Base-by-base conservation (phyloP, 2,329 filamentous ascomycete species). In the Sclerotiophoma versabilis region DNA sequence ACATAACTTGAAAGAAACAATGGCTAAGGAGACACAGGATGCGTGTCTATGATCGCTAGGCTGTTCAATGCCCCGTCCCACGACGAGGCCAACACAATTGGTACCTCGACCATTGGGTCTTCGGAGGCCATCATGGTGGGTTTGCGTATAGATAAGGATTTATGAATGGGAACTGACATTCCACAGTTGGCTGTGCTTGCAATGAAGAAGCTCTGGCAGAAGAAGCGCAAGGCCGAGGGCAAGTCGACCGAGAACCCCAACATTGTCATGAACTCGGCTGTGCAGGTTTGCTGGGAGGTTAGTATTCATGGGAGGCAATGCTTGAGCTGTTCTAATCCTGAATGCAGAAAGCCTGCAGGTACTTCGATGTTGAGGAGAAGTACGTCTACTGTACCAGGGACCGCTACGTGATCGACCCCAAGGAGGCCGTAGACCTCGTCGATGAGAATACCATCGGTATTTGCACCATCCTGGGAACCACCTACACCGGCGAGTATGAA, bases 181-280 rank as follows among this genome's bases (percentile, higher is more conserved):
- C 0, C 9, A 5, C 19, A 69, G 89, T 83, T 92, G 30, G 87
- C 80, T 36, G 89, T 91, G 6, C 80, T 97, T 29, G 93, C 93
- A 65, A 96, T 97, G 92, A 97, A 97, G 85, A 92, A 88, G 80
- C 86, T 89, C 68, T 98, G 93, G 93, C 88, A 91, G 80, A 92
- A 95, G 76, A 88, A 87, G 78, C 88, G 92, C 66, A 85, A 89
- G 73, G 92, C 90, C 4, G 90, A 86, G 65, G 93, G 92, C 57
- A 95, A 96, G 80, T 84, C 92, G 49, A 84, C 76, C 57, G 90
- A 92, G 59, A 84, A 84, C 37, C 93, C 93, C 49, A 98, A 98
- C 78, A 88, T 98, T 58, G 80, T 98, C 81, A 97, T 98, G 93
- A 95, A 91, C 67, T 92, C 91, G 22, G 93, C 93, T 26, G 93